These are phyloP conservation scores for Cladophialophora chaetospira DNA, from an alignment of 2,329 filamentous ascomycete genomes.

Conservation along the genomic window DNA sequence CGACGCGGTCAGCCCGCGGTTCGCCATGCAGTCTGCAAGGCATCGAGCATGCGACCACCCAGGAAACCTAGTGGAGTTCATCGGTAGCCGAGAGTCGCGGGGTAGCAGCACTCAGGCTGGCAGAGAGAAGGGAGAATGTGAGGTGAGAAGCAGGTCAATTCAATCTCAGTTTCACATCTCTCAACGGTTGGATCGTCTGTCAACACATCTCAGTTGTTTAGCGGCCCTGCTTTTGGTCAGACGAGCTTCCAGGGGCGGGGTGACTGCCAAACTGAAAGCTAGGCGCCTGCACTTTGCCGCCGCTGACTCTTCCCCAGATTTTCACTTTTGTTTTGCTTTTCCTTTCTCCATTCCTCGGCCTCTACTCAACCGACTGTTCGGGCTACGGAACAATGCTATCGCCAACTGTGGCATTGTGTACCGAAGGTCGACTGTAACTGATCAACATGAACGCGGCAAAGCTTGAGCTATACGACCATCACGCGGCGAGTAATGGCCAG, in stretches of 20 bases:
- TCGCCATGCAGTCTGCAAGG: not conserved
- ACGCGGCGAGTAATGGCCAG: conserved; percentile 13
- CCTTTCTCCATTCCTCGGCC: conserved; percentile 16
- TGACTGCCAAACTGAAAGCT: not conserved
- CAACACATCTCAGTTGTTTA: too few relatives aligned
- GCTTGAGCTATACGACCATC: conserved; percentile 22
- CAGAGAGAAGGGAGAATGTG: not conserved
- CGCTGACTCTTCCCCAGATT: conserved; percentile 21
- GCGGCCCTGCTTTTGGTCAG: too few relatives aligned
- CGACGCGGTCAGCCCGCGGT: too few relatives aligned
- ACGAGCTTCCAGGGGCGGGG: not conserved
- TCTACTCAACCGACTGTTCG: conserved; percentile 20
- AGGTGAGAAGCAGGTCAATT: not conserved
- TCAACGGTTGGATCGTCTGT: too few relatives aligned
- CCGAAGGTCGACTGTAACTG: not conserved
- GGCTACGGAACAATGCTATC: conserved; percentile 10
- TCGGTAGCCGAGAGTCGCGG: too few relatives aligned
- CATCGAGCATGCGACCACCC: too few relatives aligned
- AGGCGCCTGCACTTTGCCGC: not conserved
- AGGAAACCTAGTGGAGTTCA: too few relatives aligned
- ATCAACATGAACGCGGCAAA: conserved; percentile 32
- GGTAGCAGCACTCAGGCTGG: not conserved
- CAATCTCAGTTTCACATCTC: too few relatives aligned
- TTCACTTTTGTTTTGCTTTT: conserved; percentile 11
- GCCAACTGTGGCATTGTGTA: not conserved